phyloP scores from a whole-genome alignment of 768 basidiomycete species.

The Crucibulum laeve region DNA sequence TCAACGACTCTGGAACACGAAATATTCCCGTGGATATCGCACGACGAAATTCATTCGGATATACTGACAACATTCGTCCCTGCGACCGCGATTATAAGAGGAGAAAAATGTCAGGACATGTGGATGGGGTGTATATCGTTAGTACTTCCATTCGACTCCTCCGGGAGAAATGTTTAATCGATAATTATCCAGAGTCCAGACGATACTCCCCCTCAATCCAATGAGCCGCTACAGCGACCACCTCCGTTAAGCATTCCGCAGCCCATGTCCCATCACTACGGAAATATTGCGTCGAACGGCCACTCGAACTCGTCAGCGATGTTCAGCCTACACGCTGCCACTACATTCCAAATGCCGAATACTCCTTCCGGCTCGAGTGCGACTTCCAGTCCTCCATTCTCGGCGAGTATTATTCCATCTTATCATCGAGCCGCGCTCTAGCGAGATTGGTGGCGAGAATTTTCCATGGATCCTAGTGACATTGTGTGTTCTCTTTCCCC shows the following conservation, averaged over 20 bases:
- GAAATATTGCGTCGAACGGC: conserved; percentile 30
- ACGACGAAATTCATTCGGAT: conserved; percentile 41
- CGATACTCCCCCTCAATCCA: background rate
- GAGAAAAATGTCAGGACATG: conserved; percentile 45
- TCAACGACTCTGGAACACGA: conserved; percentile 40
- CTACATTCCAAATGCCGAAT: conserved; percentile 63
- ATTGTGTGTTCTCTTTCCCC: conserved; percentile 29
- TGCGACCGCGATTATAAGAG: conserved; percentile 61
- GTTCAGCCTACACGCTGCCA: conserved; percentile 50
- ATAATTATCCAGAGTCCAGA: too few relatives aligned
- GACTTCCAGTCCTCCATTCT: conserved; percentile 78
- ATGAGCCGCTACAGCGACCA: conserved; percentile 23
- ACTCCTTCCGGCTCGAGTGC: conserved; percentile 71
- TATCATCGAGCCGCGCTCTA: conserved; percentile 20
- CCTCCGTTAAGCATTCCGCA: conserved; percentile 65
- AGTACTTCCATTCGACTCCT: conserved; percentile 9
- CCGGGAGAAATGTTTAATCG: too few relatives aligned
- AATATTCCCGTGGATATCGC: conserved; percentile 35
- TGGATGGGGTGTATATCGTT: conserved; percentile 56
- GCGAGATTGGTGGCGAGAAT: conserved; percentile 24
- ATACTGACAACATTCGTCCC: conserved; percentile 43
- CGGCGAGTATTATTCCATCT: conserved; percentile 68
- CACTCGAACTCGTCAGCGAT: conserved; percentile 38
- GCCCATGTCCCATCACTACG: conserved; percentile 49
- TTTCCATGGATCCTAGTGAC: conserved; percentile 59